Conservation (phyloP, 768 basidiomycete species). For the Rhodosporidiobolus sp. region DNA sequence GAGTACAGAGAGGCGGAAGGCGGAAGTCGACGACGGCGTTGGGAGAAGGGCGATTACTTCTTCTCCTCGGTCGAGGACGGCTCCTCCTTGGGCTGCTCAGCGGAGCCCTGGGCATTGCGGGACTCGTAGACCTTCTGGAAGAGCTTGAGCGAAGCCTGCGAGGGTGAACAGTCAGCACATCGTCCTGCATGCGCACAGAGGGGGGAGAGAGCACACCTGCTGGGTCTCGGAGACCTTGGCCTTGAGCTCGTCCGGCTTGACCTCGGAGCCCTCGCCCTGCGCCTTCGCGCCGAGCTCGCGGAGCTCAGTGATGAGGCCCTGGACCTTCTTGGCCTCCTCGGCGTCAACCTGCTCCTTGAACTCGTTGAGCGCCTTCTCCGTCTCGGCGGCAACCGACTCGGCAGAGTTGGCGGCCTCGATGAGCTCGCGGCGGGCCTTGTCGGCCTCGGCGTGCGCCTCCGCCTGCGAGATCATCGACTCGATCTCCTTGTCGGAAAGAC, state of each 20-base stretch:
- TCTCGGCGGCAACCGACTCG: conserved; percentile 88
- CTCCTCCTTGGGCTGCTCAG: conserved; percentile 14
- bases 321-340: conserved; percentile 88
- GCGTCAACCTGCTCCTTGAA: conserved; percentile 96
- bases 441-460: conserved; percentile 87
- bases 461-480: conserved; percentile 94
- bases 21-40: not conserved
- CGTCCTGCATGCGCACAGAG: too few species aligned
- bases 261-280: conserved; percentile 72
- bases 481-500: conserved; percentile 92
- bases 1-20: not conserved
- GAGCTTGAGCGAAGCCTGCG: conserved; percentile 12
- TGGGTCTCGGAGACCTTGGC: conserved; percentile 92
- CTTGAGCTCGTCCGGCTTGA: conserved; percentile 82
- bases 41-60: conserved; percentile 3
- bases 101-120: not conserved
- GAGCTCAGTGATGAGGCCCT: conserved; percentile 78
- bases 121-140: conserved; percentile 24
- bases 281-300: conserved; percentile 86
- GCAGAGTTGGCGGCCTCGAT: conserved; percentile 98
- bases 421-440: conserved; percentile 66
- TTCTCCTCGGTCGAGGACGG: conserved; percentile 2
- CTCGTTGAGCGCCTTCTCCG: conserved; percentile 97
- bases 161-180: conserved; percentile 56
- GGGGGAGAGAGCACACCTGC: conserved; percentile 66